Base-by-base conservation (phyloP, 2,329 filamentous ascomycete genomes). In the Ophiosphaerella korrae region DNA sequence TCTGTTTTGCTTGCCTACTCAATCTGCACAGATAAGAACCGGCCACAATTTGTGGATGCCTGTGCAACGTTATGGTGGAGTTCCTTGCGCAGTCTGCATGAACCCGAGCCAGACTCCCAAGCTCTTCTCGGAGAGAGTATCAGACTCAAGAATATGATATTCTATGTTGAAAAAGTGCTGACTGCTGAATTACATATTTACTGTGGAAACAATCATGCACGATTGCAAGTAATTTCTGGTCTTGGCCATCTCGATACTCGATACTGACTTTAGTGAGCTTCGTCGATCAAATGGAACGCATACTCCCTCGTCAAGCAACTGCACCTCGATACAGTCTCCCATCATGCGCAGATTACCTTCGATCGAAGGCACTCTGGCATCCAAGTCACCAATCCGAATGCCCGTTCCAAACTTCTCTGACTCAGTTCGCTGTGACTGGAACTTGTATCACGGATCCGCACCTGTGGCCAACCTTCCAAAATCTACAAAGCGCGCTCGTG, bases 21-120 rank as follows among this genome's bases (percentile, higher is more conserved):
- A 14, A 16, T 37, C 29, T 16, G 42, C 47, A 52, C 40, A 7
- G 26, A 43, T n/a, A 31, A 43, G 13, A 29, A 7, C 6, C 26
- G 41, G 14, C 41, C 41, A 21, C 32, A 8, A 33, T 43, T 33
- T 7, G 16, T 43, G 2, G 41, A 43, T 34, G 41, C 42, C 23
- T 44, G 42, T 32, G 32, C 42, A 24, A 44, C 23, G 5, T 12
- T 44, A 32, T 44, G 42, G 42, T 44, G 42, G 31, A 18, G 32
- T 16, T 18, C 42, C 8, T 26, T 44, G 16, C 31, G 42, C 13
- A 34, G 18, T 23, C 12, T n/a, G 14, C 42, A 44, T 24, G 42
- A 44, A 18, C 42, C 42, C 7, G 18, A 36, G 5, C 42, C 42
- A 26, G 31, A 44, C 12, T 12, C 42, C 13, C 42, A 44, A 44